These are phyloP conservation scores for Solanum medicagineum DNA, from an alignment of 257 asterid genomes.

Conservation along the genomic window DNA sequence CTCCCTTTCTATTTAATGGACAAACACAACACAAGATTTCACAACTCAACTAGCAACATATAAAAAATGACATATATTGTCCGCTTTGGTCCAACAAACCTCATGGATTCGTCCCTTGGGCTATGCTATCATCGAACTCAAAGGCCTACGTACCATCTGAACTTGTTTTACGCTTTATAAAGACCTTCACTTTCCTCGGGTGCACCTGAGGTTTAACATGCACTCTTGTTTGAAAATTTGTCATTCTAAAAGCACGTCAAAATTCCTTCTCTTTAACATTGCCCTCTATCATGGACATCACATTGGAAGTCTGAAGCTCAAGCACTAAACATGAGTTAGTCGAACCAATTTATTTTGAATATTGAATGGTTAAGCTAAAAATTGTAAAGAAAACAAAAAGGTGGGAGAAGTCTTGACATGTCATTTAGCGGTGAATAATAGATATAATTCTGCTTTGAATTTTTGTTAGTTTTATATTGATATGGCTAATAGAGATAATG, in stretches of 20 bases:
- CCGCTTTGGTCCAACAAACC: neutral
- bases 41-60: neutral
- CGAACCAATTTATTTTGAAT: neutral
- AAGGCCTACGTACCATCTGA: neutral
- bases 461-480: neutral
- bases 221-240: neutral
- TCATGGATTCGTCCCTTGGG: neutral
- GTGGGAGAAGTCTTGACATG: neutral
- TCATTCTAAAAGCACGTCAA: neutral
- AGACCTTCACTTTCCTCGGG: neutral
- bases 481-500: neutral
- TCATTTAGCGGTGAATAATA: neutral
- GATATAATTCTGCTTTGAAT: neutral
- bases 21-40: neutral
- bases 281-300: neutral
- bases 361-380: neutral
- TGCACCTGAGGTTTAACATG: neutral
- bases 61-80: neutral
- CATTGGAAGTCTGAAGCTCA: neutral
- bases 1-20: too few relatives aligned
- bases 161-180: neutral
- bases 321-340: neutral
- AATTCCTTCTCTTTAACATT: too few relatives aligned
- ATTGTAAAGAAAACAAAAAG: too few relatives aligned
- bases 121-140: neutral